These are phyloP conservation scores for Didymella lethalis DNA, from an alignment of 2,329 filamentous ascomycete species.

Conservation along the genomic window DNA sequence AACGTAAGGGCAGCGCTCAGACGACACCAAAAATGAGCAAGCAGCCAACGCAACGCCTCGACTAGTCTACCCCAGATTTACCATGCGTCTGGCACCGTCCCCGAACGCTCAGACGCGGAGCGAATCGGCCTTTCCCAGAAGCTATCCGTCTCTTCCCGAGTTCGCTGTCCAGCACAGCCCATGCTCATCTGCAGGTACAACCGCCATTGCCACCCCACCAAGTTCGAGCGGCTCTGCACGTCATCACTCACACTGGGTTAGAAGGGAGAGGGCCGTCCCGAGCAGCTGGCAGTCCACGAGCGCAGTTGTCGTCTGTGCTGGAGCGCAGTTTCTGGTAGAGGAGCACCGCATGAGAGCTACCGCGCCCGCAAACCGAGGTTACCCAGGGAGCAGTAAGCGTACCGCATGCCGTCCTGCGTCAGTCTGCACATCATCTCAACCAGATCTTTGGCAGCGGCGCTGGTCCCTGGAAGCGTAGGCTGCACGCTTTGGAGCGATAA, in stretches of 20 bases:
- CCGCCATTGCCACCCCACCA: constrained; percentile 33
- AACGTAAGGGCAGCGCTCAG: constrained; percentile 23
- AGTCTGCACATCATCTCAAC: constrained; percentile 3
- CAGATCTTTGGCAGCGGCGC: constrained; percentile 4
- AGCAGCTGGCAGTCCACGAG: neutral
- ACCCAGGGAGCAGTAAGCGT: constrained; percentile 4
- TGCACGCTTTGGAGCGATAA: constrained; percentile 20
- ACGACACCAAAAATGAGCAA: constrained; percentile 15
- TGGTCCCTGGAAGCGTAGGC: constrained; percentile 12
- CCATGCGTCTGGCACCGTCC: constrained; percentile 37
- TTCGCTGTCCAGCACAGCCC: constrained; percentile 28
- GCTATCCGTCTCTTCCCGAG: constrained; percentile 31
- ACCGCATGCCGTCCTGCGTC: constrained; percentile 11
- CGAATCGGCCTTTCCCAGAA: constrained; percentile 27
- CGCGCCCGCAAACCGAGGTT: neutral
- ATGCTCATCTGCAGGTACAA: constrained; percentile 46
- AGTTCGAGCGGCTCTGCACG: constrained; percentile 24
- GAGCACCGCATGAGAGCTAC: neutral
- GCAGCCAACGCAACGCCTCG: constrained; percentile 19
- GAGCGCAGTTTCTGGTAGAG: neutral
- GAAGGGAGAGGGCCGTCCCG: constrained; percentile 20
- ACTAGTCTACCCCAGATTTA: constrained; percentile 44
- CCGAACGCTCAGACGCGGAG: constrained; percentile 38
- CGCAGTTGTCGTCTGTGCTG: constrained; percentile 10
- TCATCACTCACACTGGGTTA: constrained; percentile 22